Base-by-base conservation (phyloP, 345 rosid species). In the Syzygium aromaticum region DNA sequence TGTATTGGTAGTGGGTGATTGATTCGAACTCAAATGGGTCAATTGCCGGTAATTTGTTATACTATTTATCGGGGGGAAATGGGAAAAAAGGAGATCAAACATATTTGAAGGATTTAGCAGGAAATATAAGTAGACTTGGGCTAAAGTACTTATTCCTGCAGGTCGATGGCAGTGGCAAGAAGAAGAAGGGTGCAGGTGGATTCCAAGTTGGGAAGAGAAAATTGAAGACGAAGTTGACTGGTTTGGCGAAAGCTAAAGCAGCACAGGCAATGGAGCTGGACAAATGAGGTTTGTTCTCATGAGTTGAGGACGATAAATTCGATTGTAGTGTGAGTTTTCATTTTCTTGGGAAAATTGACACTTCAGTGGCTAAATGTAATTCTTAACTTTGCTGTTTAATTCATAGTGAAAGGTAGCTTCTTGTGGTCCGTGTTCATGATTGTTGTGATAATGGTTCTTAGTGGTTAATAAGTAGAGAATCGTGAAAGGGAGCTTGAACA, bases 221-320 rank as follows among this genome's bases (percentile, higher is more conserved):
- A 86, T 86, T 95, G 91, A 98, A 95, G 95, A 95, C 99, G 67
- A 96, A 94, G 87, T 51, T 98, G 85, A 93, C 95, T 77, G 95
- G 97, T 80, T 59, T 90, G 86, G 93, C 95, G 11, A 96, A 95
- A 90, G 99, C 99, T 86, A 96, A 96, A 91, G 99, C 92, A 86
- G 94, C 93, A 13, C 99, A 96, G 89, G 99, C 98, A 8, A 96
- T 98, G 99, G 99, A 98, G 93, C 93, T 98, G 6, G 97, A 96
- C 87, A 90, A 93, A n/a, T 95, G 95, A 94, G 90, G 86, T 90
- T 84, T 56, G 56, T 17, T 16, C 84, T 11, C 11, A 22, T 46
- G 21, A n/a, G 22, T 0, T 51, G 63, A n/a, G 23, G 54, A 61
- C n/a, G 51, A 22, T 53, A 19, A 51, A 51, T 77, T 77, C 54